Conservation (phyloP, 2,329 filamentous ascomycete genomes). For the Pseudogymnoascus sp. region DNA sequence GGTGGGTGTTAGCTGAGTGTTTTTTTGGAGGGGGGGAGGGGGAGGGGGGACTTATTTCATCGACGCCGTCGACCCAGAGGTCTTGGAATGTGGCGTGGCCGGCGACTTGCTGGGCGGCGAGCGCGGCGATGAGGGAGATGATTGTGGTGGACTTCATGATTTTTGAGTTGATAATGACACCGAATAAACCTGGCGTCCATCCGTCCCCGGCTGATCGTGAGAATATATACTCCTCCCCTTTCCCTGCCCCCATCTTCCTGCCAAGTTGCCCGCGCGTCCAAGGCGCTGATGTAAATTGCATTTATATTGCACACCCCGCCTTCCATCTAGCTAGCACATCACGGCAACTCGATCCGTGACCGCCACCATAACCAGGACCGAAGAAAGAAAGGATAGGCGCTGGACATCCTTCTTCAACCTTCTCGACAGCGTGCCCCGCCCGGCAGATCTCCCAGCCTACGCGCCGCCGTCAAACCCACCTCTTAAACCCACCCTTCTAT, state of each 20-base stretch:
- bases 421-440: neutral
- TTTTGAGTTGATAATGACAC: conserved; percentile 11
- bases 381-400: neutral
- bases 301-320: neutral
- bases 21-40: neutral
- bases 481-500: neutral
- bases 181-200: conserved; percentile 36
- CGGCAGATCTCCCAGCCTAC: neutral
- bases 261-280: neutral
- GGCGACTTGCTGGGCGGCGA: conserved; percentile 25
- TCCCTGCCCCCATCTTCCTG: neutral
- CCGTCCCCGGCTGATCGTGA: neutral
- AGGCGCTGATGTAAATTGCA: neutral
- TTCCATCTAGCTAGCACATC: neutral
- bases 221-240: neutral
- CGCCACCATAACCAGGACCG: neutral
- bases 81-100: conserved; percentile 46
- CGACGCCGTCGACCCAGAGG: conserved; percentile 43
- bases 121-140: conserved; percentile 10
- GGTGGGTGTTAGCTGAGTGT: conserved; percentile 38
- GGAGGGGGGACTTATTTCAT: conserved; percentile 34
- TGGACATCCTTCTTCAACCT: neutral
- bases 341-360: neutral
- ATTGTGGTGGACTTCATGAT: conserved; percentile 13
- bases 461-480: neutral